Conservation (phyloP, 352 stramenopile species). For the Pythium diclinum region DNA sequence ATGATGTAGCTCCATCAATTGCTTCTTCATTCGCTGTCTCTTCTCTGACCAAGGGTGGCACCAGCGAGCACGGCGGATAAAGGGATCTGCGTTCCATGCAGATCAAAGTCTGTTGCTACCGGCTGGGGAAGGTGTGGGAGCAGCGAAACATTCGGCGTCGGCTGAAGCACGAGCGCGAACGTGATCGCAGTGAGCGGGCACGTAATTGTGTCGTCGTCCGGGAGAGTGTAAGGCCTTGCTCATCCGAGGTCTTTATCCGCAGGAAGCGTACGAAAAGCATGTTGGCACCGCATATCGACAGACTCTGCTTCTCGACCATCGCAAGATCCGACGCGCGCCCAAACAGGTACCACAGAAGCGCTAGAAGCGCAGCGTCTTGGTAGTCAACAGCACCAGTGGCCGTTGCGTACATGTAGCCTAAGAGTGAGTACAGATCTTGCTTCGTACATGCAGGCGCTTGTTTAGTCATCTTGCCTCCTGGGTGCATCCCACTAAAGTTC, state of each 20-base stretch:
- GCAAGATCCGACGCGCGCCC: conserved; percentile 21
- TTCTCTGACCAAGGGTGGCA: neutral
- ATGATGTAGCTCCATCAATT: neutral
- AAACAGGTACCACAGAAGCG: conserved; percentile 26
- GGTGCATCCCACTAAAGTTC: conserved; percentile 1
- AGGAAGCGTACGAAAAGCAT: conserved; percentile 26
- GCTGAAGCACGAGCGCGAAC: conserved; percentile 16
- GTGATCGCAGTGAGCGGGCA: conserved; percentile 14
- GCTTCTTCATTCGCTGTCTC: neutral
- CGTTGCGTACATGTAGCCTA: conserved; percentile 9
- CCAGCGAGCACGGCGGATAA: neutral
- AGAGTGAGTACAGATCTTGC: conserved; percentile 6
- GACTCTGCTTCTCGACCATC: conserved; percentile 18
- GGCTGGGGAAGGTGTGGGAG: conserved; percentile 5
- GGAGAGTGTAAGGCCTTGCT: conserved; percentile 23
- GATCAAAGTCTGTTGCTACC: neutral
- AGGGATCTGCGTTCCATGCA: neutral
- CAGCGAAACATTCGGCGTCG: conserved; percentile 4
- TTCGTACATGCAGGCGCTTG: conserved; percentile 16
- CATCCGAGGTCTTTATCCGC: conserved; percentile 25
- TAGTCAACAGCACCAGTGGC: neutral
- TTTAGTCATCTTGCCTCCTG: conserved; percentile 4
- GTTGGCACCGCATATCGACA: conserved; percentile 19
- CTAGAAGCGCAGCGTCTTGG: conserved; percentile 9
- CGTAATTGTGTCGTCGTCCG: neutral